Evolutionary conservation across 768 basidiomycete genomes (phyloP), one percentile per base, ranked within the genome.

Genomic region (Kwoniella botswanensis): DNA sequence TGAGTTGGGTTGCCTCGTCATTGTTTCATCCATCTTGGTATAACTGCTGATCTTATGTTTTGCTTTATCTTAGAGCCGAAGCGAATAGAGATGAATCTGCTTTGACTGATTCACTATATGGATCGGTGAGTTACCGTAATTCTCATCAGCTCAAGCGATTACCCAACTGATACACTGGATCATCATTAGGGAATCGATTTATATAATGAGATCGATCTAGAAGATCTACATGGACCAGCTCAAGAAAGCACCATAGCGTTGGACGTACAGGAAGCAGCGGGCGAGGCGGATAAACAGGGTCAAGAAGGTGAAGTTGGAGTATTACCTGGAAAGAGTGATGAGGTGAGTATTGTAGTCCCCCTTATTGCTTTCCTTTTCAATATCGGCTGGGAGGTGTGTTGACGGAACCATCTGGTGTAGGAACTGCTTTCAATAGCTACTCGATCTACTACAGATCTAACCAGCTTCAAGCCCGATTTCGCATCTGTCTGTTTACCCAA

Each of bases 261-360:
- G 46, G 90, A 97, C 71, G 94, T 97, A 90, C 90, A 91, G 83
- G 92, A 92, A 75, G 88, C 90, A 65, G 89, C 92, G 2, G 70
- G 65, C 11, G 52, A 58, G 35, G 63, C 65, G 18, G 91, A 89
- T 5, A 85, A 88, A 29, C 68, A 76, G 13, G 72, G 73, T 3
- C 63, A 72, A 15, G 70, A 78, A 26, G 74, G 73, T 21, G 55
- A 62, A n/a, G 65, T 71, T 43, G 71, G 77, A 11, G 69, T 82
- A 52, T 63, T 82, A 43, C 73, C 76, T 41, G 74, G 74, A 4
- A 69, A 71, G 71, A 60, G 73, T 2, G 71, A 68, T 4, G 80
- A 77, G 67, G 80, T 82, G 63, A 55, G 77, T 77, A 0, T 46
- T 17, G 11, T 12, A n/a, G 4, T n/a, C n/a, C 43, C 54, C 1